Conservation (phyloP, 495 filamentous ascomycete genomes). For the Geopyxis carbonaria region DNA sequence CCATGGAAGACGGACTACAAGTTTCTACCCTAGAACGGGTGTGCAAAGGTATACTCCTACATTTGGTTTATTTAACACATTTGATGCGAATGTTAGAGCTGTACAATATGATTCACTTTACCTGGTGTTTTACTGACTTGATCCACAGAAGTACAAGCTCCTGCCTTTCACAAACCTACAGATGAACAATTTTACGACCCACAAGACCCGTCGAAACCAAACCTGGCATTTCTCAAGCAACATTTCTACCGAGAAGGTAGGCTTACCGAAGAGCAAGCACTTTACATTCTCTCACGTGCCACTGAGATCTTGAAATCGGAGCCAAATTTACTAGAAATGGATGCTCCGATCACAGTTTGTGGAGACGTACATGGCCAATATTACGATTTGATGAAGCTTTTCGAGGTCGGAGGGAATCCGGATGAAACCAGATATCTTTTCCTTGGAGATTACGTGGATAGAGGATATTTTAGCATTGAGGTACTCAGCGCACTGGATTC, state of each 20-base stretch:
- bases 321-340: constrained; percentile 96
- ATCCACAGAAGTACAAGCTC: constrained; percentile 55
- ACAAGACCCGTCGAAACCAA: constrained; percentile 70
- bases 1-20: constrained; percentile 89
- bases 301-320: constrained; percentile 69
- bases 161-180: constrained; percentile 74
- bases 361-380: constrained; percentile 98
- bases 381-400: constrained; percentile 98
- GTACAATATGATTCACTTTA: no score
- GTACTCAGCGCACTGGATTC: constrained; percentile 25
- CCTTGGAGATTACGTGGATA: constrained; percentile 92
- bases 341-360: constrained; percentile 98
- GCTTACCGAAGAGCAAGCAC: constrained; percentile 86
- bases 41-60: constrained; percentile 73
- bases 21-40: constrained; percentile 91
- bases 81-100: no score
- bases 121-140: not conserved
- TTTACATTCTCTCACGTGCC: constrained; percentile 81
- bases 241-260: constrained; percentile 96
- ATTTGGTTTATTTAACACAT: constrained; percentile 1
- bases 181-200: constrained; percentile 58
- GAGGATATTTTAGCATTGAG: constrained; percentile 98
- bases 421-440: constrained; percentile 93
- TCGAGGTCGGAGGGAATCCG: constrained; percentile 94
- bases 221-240: constrained; percentile 87